A percentile compares a stretch with the other conserved stretches of the same genome.
Conservation (phyloP, 345 rosid genomes). For the Brassica rapa region DNA sequence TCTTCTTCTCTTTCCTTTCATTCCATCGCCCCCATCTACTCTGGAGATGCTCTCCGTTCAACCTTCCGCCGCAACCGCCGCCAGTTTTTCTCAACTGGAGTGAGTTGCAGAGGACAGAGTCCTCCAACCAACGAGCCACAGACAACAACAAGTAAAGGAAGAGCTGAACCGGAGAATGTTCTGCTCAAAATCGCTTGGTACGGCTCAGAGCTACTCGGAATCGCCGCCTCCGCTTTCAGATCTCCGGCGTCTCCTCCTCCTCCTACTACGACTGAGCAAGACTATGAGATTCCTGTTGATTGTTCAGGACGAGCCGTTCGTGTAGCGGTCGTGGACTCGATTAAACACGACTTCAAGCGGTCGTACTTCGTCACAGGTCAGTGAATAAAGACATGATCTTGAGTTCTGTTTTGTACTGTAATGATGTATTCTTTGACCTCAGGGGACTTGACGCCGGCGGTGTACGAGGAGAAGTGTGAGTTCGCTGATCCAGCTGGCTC, state of each 20-base stretch:
- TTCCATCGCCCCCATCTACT: conserved; percentile 31
- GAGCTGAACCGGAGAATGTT: conserved; percentile 59
- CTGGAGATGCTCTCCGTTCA: conserved; percentile 15
- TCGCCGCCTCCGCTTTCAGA: conserved; percentile 78
- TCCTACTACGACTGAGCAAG: not conserved
- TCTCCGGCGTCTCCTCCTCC: conserved; percentile 37
- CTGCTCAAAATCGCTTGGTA: conserved; percentile 90
- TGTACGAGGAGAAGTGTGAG: conserved; percentile 86
- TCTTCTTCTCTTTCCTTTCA: conserved; percentile 40
- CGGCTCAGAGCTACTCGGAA: conserved; percentile 88
- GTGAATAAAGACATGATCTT: not conserved
- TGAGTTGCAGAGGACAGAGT: conserved; percentile 39
- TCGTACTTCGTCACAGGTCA: conserved; percentile 91
- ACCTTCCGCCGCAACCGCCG: conserved; percentile 15
- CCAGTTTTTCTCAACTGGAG: not conserved
- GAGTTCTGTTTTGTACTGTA: not conserved
- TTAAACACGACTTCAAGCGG: conserved; percentile 69
- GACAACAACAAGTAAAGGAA: conserved; percentile 37
- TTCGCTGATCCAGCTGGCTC: conserved; percentile 99
- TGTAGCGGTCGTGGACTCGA: conserved; percentile 53
- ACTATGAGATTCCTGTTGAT: conserved; percentile 41
- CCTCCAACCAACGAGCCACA: conserved; percentile 43
- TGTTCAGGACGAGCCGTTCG: conserved; percentile 66
- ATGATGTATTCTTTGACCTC: not conserved
- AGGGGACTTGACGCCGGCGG: conserved; percentile 76